phyloP scores from a whole-genome alignment of 768 basidiomycete genomes.

The Mycena kentingensis region DNA sequence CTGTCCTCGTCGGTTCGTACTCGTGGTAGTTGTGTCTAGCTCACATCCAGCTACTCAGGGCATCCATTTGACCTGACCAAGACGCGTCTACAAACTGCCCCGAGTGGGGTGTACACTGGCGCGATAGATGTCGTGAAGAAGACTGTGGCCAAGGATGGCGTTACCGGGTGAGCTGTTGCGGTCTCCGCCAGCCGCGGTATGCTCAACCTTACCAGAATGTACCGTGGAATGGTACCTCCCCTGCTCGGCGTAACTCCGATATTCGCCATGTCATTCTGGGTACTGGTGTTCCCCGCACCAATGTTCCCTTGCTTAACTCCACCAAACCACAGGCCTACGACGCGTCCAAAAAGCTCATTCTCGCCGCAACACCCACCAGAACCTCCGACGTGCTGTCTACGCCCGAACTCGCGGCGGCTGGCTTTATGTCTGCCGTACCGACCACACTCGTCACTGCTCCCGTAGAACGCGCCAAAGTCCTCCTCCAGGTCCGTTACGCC shows the following conservation, averaged over 20 bases:
- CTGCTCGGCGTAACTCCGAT: slow-evolving; percentile 95
- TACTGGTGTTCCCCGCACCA: slow-evolving; percentile 41
- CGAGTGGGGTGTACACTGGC: slow-evolving; percentile 85
- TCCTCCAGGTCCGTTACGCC: slow-evolving; percentile 69
- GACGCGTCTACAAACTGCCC: slow-evolving; percentile 92
- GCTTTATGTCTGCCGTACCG: slow-evolving; percentile 92
- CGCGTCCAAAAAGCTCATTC: slow-evolving; percentile 84
- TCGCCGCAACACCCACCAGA: slow-evolving; percentile 76
- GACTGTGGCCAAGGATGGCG: slow-evolving; percentile 87
- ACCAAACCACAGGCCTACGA: slow-evolving; percentile 75
- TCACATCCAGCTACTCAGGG: slow-evolving; percentile 47
- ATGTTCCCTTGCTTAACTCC: not conserved
- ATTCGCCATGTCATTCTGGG: slow-evolving; percentile 98
- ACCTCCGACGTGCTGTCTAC: slow-evolving; percentile 62
- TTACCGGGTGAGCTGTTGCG: slow-evolving; percentile 64
- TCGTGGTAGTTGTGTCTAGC: not conserved
- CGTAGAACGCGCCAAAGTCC: slow-evolving; percentile 94
- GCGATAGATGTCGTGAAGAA: slow-evolving; percentile 93
- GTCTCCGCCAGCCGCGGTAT: not conserved
- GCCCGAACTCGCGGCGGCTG: slow-evolving; percentile 85
- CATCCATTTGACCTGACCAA: slow-evolving; percentile 98
- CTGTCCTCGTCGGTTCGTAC: slow-evolving; percentile 85
- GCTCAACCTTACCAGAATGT: slow-evolving; percentile 54
- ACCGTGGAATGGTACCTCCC: slow-evolving; percentile 92
- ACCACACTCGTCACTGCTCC: slow-evolving; percentile 92